Base-by-base conservation (phyloP, 2,329 filamentous ascomycete species). In the Phyllosticta paracitricarpa region DNA sequence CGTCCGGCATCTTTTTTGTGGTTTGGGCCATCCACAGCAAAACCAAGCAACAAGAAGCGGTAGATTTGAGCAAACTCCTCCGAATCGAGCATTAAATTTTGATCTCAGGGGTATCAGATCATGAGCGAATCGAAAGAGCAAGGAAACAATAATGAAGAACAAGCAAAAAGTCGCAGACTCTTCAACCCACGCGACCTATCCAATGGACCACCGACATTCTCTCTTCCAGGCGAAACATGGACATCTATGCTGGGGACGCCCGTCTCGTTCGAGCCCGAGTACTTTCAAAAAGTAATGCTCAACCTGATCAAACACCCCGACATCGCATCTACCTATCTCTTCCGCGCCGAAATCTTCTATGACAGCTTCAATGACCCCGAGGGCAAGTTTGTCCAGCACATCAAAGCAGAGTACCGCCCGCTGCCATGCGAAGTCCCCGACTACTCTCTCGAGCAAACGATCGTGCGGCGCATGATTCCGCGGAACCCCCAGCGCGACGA, bases 231-330 rank as follows among this genome's bases (percentile, higher is more conserved):
- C 7, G 70, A 73, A 57, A 56, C 70, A 26, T 76, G 73, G 73
- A 69, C 66, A 3, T 70, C 73, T 9, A 67, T 76, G 30, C 71
- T 76, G 51, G 69, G 68, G 8, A 68, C 68, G n/a, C 69, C 69
- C 12, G 89, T 88, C 70, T 78, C 78, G 12, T 92, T 91, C 69
- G 75, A 80, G 17, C 80, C 85, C 0, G 77, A 80, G 30, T 77
- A 84, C 60, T 93, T 91, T 70, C 75, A 79, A 63, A 73, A 80
- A 51, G 85, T 89, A 57, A 89, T 91, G 84, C 75, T 84, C 66
- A 90, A 92, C 68, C 77, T 92, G 61, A 82, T 93, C 65, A 82
- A 82, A 66, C 92, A 93, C 68, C 89, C 89, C 0, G 93, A 94
- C 66, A 79, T 91, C 73, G 91, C 90, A 65, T 89, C 88, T 0